phyloP scores from a whole-genome alignment of 805 yeast species.

The Candida insectorum region DNA sequence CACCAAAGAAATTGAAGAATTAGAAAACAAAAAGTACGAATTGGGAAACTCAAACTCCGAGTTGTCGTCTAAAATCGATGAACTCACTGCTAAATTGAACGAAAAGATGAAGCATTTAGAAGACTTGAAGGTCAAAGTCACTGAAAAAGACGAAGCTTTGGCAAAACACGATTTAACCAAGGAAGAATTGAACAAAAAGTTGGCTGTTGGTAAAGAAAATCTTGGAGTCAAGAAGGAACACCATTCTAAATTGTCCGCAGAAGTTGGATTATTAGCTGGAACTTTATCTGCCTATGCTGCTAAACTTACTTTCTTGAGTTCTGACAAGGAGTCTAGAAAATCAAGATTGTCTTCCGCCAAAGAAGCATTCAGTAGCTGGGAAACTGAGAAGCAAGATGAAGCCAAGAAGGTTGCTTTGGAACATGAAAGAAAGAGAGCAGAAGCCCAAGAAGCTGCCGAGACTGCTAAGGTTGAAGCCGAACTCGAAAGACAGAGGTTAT shows the following conservation, averaged over 20 bases:
- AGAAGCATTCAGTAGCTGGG: slow-evolving; percentile 41
- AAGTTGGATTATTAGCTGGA: slow-evolving; percentile 41
- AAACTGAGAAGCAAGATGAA: slow-evolving; percentile 41
- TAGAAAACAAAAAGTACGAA: slow-evolving; percentile 41
- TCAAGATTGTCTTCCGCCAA: slow-evolving; percentile 40
- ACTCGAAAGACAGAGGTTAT: slow-evolving; percentile 36
- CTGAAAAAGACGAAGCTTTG: slow-evolving; percentile 27
- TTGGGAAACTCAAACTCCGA: slow-evolving; percentile 38
- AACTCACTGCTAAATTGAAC: slow-evolving; percentile 38
- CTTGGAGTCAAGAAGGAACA: slow-evolving; percentile 34
- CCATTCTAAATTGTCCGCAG: slow-evolving; percentile 36
- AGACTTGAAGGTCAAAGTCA: slow-evolving; percentile 29
- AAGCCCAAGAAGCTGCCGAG: slow-evolving; percentile 41
- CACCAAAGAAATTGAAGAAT: slow-evolving; percentile 41
- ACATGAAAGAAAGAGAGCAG: slow-evolving; percentile 34
- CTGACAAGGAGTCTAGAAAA: slow-evolving; percentile 36
- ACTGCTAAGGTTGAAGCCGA: slow-evolving; percentile 23
- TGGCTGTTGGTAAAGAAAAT: slow-evolving; percentile 33
- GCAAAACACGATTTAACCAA: slow-evolving; percentile 28
- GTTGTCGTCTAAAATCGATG: slow-evolving; percentile 37
- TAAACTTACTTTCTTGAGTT: slow-evolving; percentile 34
- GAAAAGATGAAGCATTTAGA: slow-evolving; percentile 33
- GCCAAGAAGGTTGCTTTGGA: slow-evolving; percentile 34
- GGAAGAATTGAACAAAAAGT: slow-evolving; percentile 39
- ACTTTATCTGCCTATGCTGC: slow-evolving; percentile 44